Conservation (phyloP, 345 rosid species). For the Gossypium turneri region DNA sequence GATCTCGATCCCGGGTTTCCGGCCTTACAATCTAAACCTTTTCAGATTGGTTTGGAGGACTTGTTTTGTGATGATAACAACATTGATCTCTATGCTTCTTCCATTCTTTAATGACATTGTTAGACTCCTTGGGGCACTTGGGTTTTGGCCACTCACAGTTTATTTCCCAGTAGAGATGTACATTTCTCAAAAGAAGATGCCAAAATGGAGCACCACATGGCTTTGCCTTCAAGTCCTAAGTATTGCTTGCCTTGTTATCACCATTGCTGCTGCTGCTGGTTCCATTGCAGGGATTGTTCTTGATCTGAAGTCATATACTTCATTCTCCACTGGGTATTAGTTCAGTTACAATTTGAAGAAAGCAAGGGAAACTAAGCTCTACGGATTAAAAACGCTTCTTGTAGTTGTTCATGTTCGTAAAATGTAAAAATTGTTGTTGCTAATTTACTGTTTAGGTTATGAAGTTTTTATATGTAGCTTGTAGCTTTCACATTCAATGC, state of each 20-base stretch:
- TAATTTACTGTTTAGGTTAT: too few species aligned
- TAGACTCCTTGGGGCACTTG: conserved; percentile 83
- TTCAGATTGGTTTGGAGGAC: conserved; percentile 88
- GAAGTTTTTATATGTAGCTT: too few species aligned
- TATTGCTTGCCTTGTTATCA: conserved; percentile 60
- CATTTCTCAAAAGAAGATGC: conserved; percentile 48
- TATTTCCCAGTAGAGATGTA: conserved; percentile 94
- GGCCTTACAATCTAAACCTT: conserved; percentile 47
- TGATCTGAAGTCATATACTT: conserved; percentile 65
- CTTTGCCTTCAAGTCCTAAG: conserved; percentile 63
- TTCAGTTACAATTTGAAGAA: neutral
- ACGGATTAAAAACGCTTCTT: too few species aligned
- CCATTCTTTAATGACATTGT: conserved; percentile 84
- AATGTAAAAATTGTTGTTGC: too few species aligned
- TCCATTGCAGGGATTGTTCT: conserved; percentile 63
- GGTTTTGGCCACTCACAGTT: conserved; percentile 92
- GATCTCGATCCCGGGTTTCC: conserved; percentile 43
- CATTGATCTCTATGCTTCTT: conserved; percentile 72
- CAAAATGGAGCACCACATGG: conserved; percentile 81
- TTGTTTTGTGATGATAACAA: conserved; percentile 56
- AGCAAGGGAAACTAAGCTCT: too few species aligned
- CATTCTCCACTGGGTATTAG: conserved; percentile 50
- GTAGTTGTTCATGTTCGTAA: too few species aligned
- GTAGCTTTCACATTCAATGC: too few species aligned
- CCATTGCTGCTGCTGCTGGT: conserved; percentile 74